Evolutionary conservation across 768 basidiomycete species (phyloP).

Genomic region (Kondoa malvinella): DNA sequence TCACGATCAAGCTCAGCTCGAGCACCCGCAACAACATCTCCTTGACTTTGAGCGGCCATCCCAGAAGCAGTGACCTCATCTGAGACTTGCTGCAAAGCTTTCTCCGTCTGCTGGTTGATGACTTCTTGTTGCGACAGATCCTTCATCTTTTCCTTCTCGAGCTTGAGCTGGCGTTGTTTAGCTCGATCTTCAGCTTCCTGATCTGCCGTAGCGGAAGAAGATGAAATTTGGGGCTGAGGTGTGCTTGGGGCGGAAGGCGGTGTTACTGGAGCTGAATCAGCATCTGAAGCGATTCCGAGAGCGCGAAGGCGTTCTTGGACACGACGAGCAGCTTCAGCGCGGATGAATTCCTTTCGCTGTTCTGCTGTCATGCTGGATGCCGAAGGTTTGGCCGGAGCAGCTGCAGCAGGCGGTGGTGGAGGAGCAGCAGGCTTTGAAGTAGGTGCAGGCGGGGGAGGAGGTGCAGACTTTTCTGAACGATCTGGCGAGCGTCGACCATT

Average conservation of each 20-base stretch:
- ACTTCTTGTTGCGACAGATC: constrained; percentile 18
- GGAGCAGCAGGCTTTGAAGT: constrained; percentile 34
- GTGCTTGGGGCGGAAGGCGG: constrained; percentile 36
- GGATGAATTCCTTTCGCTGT: constrained; percentile 59
- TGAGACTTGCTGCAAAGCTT: constrained; percentile 18
- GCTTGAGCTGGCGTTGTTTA: constrained; percentile 47
- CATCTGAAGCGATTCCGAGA: constrained; percentile 46
- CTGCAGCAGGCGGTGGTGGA: constrained; percentile 22
- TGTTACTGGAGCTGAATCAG: constrained; percentile 20
- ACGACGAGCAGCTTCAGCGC: constrained; percentile 60
- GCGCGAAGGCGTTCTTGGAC: constrained; percentile 71
- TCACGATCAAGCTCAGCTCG: constrained; percentile 50
- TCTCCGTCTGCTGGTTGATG: constrained; percentile 5
- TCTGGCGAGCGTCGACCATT: not conserved
- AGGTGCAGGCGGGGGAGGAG: constrained; percentile 42
- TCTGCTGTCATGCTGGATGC: constrained; percentile 53
- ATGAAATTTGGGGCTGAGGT: constrained; percentile 48
- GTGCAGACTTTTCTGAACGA: constrained; percentile 28
- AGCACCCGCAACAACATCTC: constrained; percentile 30
- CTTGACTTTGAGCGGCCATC: not conserved
- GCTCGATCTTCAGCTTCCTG: constrained; percentile 65
- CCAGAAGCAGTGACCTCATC: constrained; percentile 16
- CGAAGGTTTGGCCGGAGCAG: constrained; percentile 40
- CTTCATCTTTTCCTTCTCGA: constrained; percentile 44
- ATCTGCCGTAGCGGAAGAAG: constrained; percentile 52